Evolutionary conservation across 148 eudicot species (phyloP).

Genomic region (Diospyros kaki): DNA sequence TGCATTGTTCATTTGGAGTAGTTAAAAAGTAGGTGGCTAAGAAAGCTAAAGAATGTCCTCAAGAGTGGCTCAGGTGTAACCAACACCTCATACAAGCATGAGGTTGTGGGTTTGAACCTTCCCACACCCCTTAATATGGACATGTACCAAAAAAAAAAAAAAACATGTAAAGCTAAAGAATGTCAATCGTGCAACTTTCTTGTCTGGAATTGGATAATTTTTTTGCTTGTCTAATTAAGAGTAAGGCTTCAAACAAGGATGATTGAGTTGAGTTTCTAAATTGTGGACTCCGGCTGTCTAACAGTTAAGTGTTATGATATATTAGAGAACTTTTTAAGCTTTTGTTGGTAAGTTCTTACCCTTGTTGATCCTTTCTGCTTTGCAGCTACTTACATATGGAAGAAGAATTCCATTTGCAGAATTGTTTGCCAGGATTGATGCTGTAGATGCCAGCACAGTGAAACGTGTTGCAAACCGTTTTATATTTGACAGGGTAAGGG

Average conservation of each 20-base stretch:
- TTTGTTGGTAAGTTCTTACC: no score
- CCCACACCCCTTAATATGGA: no score
- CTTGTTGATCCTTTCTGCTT: conserved; percentile 7
- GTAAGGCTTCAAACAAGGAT: background rate
- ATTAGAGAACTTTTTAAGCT: no score
- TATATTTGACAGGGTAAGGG: conserved; percentile 68
- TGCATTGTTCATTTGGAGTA: background rate
- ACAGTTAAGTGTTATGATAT: no score
- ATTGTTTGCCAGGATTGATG: conserved; percentile 90
- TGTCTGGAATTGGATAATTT: background rate
- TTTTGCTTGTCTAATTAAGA: background rate
- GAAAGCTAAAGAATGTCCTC: background rate
- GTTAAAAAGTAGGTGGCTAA: background rate
- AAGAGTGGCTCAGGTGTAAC: no score
- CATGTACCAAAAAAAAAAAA: no score
- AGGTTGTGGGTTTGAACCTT: no score
- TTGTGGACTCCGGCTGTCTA: background rate
- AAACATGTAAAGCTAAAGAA: no score
- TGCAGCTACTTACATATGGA: conserved; percentile 89
- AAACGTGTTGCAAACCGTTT: conserved; percentile 90
- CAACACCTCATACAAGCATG: no score
- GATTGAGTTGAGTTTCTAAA: background rate
- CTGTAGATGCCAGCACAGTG: conserved; percentile 73
- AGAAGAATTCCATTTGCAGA: conserved; percentile 81
- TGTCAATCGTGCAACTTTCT: no score